Evolutionary conservation across 2,329 filamentous ascomycete genomes (phyloP), one percentile per base, ranked within the genome.

Genomic region (Fusarium chuoi): DNA sequence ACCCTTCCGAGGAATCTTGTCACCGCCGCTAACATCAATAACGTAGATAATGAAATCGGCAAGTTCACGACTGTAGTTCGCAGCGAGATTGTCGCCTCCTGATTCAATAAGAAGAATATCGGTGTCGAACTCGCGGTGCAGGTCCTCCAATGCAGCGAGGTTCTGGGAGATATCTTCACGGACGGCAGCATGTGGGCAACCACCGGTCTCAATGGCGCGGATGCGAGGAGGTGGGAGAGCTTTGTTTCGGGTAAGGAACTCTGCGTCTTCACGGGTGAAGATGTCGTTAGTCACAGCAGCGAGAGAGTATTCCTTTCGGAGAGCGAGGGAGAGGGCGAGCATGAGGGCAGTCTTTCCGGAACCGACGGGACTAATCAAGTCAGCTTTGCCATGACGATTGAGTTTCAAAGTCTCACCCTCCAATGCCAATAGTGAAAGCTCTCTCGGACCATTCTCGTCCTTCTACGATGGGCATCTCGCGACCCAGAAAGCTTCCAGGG

Each of bases 11-110:
- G 96, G 96, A 57, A 99, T 92, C 89, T 99, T 99, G 83, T 99
- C 96, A 18, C 96, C 96, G 28, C 96, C 96, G 63, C 92, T 93
- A 24, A 99, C 96, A 83, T 99, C 96, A 78, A 99, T 98, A 36
- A 99, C 96, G 82, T 99, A 99, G 84, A 99, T 92, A 83, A 99
- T 99, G 82, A 93, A 99, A 83, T 99, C 96, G 4, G 96, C 96
- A 75, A 99, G 87, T 84, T 99, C 96, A 65, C 96, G 89, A 62
- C 90, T 94, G 88, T 99, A 99, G 86, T 99, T 99, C 8, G 96
- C 96, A 0, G 96, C 96, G 2, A 99, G 89, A 82, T 99, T 99
- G 82, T 99, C 96, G 65, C 96, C 96, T 49, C 96, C 96, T 24
- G 91, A 95, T 85, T 99, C 96, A 81, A 99, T 99, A 46, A 99